Base-by-base conservation (phyloP, 345 rosid species). In the Crucihimalaya himalaica region DNA sequence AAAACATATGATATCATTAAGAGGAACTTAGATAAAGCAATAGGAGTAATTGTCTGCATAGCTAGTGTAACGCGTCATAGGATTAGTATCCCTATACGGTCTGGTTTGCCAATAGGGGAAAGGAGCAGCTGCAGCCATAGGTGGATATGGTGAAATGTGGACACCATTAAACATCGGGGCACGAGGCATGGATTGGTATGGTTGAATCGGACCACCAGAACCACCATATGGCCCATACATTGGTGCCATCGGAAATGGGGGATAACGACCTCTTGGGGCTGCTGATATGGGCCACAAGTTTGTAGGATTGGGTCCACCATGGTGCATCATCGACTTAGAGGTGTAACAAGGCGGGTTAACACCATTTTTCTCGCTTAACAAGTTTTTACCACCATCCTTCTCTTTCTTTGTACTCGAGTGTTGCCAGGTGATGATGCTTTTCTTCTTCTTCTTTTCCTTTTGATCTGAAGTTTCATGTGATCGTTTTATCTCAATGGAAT, bases 391-490 rank as follows among this genome's bases (percentile, higher is more conserved):
- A 6, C 28, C 32, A 23, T 14, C 5, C 58, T 68, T 69, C 5
- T 76, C 72, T 65, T 63, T 70, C 76, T 56, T 77, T 39, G 34
- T 46, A 63, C 80, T 63, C 20, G 47, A 13, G 32, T 70, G 71
- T 55, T 4, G 59, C 75, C 79, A 69, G 55, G 58, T 70, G 43
- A 69, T 43, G 32, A 63, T 54, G 45, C 3, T 21, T 46, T 48
- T 18, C 35, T 40, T 47, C 59, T 74, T 68, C 35, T 75, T 47
- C 46, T 60, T 28, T 21, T 32, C 62, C 16, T 62, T 51, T 43
- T 18, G 2, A 8, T 23, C 74, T 20, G 74, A 20, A 20, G 23
- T 29, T 34, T 20, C 40, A 0, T 21, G 18, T 50, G 68, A 51
- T 28, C 13, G 46, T 43, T 69, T 50, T 8, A 54, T 64, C 8